Conservation (phyloP, 2,329 filamentous ascomycete species). For the Rutstroemia sp. region DNA sequence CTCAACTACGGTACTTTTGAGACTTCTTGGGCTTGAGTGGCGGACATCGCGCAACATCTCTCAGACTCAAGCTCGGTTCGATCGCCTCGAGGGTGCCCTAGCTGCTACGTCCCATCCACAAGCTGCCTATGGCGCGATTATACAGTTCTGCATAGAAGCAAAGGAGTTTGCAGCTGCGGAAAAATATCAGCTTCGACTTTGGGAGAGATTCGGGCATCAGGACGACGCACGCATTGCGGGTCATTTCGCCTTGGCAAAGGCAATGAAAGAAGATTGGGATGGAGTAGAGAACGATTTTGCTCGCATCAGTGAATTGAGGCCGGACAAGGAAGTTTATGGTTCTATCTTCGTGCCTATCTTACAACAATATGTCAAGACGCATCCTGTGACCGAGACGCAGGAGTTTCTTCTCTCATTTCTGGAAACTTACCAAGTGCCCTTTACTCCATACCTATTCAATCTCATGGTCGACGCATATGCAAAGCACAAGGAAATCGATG, state of each 20-base stretch:
- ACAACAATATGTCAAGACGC: constrained; percentile 22
- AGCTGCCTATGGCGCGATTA: constrained; percentile 24
- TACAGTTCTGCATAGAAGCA: constrained; percentile 28
- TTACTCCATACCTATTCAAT: constrained; percentile 18
- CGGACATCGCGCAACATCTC: constrained; percentile 20
- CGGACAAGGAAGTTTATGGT: constrained; percentile 14
- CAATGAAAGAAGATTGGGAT: constrained; percentile 25
- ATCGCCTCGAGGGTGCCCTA: constrained; percentile 16
- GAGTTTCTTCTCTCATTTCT: constrained; percentile 23
- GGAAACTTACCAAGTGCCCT: constrained; percentile 14
- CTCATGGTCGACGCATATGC: constrained; percentile 26
- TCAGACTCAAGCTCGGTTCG: constrained; percentile 20
- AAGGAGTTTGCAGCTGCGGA: constrained; percentile 18
- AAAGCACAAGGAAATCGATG: constrained; percentile 22
- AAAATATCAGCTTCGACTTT: constrained; percentile 18
- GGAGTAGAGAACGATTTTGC: constrained; percentile 23
- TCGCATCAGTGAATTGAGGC: constrained; percentile 15
- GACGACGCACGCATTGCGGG: constrained; percentile 22
- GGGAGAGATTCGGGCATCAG: constrained; percentile 2
- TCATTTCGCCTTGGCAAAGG: constrained; percentile 27
- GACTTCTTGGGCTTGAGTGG: constrained; percentile 25
- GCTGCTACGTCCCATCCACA: constrained; percentile 15
- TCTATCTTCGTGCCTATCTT: constrained; percentile 25
- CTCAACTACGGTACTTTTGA: constrained; percentile 22
- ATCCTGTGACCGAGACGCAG: constrained; percentile 23